phyloP scores from a whole-genome alignment of 2,329 filamentous ascomycete species.

The Chaetomium globosum region DNA sequence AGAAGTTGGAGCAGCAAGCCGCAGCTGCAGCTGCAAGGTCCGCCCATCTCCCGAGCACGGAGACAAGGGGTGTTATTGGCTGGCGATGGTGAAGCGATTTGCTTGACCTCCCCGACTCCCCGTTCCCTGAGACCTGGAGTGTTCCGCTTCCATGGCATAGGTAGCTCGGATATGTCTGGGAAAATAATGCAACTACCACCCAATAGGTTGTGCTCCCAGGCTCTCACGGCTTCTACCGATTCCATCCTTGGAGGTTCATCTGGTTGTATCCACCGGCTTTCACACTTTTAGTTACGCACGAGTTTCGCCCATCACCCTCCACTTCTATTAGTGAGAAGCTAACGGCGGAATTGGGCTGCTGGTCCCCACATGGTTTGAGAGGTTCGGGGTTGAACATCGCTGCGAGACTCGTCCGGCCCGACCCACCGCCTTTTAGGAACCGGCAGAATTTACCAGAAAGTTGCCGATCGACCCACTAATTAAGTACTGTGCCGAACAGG shows the following conservation, averaged over 20 bases:
- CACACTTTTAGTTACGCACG: no score
- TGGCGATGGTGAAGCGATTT: neutral
- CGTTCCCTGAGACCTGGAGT: neutral
- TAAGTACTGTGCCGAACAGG: neutral
- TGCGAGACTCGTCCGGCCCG: neutral
- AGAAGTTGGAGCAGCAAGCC: slow-evolving; percentile 22
- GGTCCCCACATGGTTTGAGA: neutral
- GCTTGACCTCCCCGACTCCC: neutral
- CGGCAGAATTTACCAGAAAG: slow-evolving; percentile 6
- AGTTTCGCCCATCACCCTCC: neutral
- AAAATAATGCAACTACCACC: neutral
- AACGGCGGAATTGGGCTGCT: neutral
- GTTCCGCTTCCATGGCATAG: neutral
- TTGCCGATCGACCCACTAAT: neutral
- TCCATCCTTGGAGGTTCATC: neutral
- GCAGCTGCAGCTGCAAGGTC: slow-evolving; percentile 17
- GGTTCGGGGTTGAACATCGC: neutral
- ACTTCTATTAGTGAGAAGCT: neutral
- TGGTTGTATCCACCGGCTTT: neutral
- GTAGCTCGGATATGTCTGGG: no score
- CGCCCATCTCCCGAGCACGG: neutral
- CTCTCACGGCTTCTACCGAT: neutral
- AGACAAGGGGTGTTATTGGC: neutral
- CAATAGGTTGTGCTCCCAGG: neutral
- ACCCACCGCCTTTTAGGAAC: slow-evolving; percentile 14